Evolutionary conservation across 495 filamentous ascomycete species (phyloP).

Genomic region (Penicillium roqueforti): DNA sequence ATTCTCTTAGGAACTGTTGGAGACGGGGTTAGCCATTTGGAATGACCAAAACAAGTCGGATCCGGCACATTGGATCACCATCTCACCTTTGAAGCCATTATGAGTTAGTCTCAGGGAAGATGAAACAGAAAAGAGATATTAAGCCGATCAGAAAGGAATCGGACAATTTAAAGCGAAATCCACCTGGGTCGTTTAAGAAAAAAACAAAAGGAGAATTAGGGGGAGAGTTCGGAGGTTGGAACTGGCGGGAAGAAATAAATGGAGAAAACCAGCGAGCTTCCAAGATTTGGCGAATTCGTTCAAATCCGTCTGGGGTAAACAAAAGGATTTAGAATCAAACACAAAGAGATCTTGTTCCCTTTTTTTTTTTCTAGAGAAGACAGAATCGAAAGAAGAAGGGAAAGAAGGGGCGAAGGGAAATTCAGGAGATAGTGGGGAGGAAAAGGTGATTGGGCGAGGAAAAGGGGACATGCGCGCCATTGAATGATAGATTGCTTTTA

Average conservation of each 20-base stretch:
- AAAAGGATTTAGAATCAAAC: background rate
- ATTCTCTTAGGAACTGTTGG: conserved; percentile 87
- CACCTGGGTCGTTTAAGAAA: background rate
- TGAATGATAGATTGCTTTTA: background rate
- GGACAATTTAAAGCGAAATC: background rate
- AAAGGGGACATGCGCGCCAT: conserved; percentile 9
- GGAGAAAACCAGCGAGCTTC: background rate
- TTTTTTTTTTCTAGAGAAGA: background rate
- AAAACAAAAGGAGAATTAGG: conserved; percentile 1
- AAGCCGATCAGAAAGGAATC: background rate
- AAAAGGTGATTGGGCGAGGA: conserved; percentile 11
- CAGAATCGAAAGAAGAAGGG: background rate
- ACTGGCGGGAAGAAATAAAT: conserved; percentile 5
- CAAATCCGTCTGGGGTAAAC: background rate
- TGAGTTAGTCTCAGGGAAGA: conserved; percentile 9
- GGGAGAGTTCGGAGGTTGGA: conserved; percentile 4
- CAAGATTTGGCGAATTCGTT: background rate
- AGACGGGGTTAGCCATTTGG: conserved; percentile 15
- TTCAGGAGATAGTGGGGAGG: conserved; percentile 17
- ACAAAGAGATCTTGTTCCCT: background rate
- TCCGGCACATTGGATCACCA: background rate
- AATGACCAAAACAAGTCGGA: background rate
- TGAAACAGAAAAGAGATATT: background rate
- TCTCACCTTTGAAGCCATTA: conserved; percentile 32
- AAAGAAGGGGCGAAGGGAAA: conserved; percentile 10